Evolutionary conservation across 352 stramenopile species (phyloP), one percentile per base, ranked within the genome.

Genomic region (Phytophthora fragariae): DNA sequence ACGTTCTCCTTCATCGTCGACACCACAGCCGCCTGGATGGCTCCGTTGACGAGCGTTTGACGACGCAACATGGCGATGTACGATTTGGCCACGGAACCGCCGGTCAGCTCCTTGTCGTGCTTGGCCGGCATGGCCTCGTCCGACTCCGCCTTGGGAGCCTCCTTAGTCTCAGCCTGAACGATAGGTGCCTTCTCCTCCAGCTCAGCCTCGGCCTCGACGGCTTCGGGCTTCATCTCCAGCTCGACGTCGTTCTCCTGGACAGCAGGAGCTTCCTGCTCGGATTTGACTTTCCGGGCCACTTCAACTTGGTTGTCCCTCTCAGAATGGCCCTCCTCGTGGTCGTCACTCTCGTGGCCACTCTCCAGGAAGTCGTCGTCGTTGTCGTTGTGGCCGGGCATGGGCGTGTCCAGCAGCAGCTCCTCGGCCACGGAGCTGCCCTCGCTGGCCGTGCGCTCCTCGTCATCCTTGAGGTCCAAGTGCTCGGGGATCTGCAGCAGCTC

Each of bases 401-500:
- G 72, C 44, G 72, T 75, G 57, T 75, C 62, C 14, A 75, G 66
- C 41, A 71, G 68, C 9, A 77, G 67, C 44, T 79, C 75, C 10
- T 79, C 75, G 19, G 68, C 63, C 59, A 73, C 67, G 3, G 66
- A 79, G 62, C 73, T 80, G 15, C 76, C 72, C 44, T 83, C 73
- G 46, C 76, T 83, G 58, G 76, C 76, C 21, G 76, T 83, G 31
- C 52, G 57, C 14, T 83, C 69, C 10, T 72, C 72, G 33, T 77
- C 65, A 8, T 74, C 69, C 65, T 84, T 80, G 17, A 61, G 41
- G 12, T 46, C 57, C 62, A 79, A 46, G 47, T 92, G 73, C 39
- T 80, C 65, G 9, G 76, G 68, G 47, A 94, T 75, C 49, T 89
- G n/a, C 44, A 94, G 69, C 56, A 94, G 70, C 39, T 92, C 73